A percentile compares a stretch with the other conserved stretches of the same genome.
phyloP scores from a whole-genome alignment of 108 stramenopile species.

The Fragilaria radians region DNA sequence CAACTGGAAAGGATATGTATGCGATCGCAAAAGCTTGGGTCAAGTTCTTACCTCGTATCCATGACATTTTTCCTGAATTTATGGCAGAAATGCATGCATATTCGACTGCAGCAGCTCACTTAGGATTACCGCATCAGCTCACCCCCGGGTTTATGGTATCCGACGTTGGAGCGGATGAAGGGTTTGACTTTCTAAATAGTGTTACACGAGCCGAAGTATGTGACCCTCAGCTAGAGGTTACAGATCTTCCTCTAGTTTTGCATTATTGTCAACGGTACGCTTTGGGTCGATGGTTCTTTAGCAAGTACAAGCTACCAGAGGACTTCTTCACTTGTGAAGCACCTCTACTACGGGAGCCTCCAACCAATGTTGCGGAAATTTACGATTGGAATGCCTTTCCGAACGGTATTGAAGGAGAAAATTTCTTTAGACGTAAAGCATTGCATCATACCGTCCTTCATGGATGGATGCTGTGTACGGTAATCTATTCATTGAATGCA shows the following conservation, averaged over 20 bases:
- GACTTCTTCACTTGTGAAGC: slow-evolving; percentile 64
- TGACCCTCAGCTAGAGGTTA: neutral
- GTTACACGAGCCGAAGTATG: slow-evolving; percentile 17
- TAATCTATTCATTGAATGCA: neutral
- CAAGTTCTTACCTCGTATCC: slow-evolving; percentile 43
- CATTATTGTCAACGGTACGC: slow-evolving; percentile 82
- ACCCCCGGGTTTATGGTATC: slow-evolving; percentile 76
- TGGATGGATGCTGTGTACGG: neutral
- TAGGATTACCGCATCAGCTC: slow-evolving; percentile 65
- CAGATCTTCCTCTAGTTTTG: slow-evolving; percentile 36
- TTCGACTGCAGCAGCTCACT: slow-evolving; percentile 79
- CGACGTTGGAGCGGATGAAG: slow-evolving; percentile 46
- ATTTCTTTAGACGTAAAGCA: neutral
- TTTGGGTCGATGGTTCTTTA: slow-evolving; percentile 55
- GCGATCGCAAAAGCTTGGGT: slow-evolving; percentile 72
- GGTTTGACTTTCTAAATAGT: slow-evolving; percentile 58
- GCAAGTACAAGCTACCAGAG: slow-evolving; percentile 52
- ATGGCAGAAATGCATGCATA: slow-evolving; percentile 66
- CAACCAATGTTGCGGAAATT: slow-evolving; percentile 19
- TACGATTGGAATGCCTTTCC: neutral
- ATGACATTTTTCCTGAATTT: slow-evolving; percentile 34
- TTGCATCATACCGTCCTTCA: neutral
- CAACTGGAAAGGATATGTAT: slow-evolving; percentile 71
- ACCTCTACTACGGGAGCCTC: slow-evolving; percentile 53
- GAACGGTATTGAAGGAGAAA: neutral